Base-by-base conservation (phyloP, 2,329 filamentous ascomycete species). In the Sordariomycetes sp. region DNA sequence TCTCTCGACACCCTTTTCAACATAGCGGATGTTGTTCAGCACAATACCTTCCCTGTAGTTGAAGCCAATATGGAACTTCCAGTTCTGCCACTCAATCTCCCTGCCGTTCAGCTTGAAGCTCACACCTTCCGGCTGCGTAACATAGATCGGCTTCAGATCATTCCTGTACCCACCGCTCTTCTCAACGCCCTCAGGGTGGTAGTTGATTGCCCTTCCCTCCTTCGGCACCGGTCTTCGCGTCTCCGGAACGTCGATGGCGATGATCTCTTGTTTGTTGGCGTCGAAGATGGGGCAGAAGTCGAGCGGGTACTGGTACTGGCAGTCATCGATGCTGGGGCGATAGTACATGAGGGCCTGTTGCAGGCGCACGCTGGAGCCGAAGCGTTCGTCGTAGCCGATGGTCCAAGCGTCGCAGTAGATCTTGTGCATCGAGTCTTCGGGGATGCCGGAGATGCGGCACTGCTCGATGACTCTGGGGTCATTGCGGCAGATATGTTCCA, bases 331-430 rank as follows among this genome's bases (percentile, higher is more conserved):
- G 46, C 90, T 70, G 4, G 87, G 87, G 12, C 88, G 79, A 58
- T 93, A 95, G 67, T 95, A 95, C 86, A 94, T 94, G 35, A 95
- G 66, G 3, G 86, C 88, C 61, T 95, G 88, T 60, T 95, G 88
- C 4, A 94, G 73, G 35, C 88, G 79, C 28, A 86, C 68, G 28
- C 67, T 67, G 53, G 64, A 90, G 41, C 87, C 88, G 48, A 87
- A 92, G 29, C 88, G 80, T 62, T 93, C 85, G 48, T 95, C 88
- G 53, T 86, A 94, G 32, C 88, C 88, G 57, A 95, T 94, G 1
- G 88, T 94, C 88, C 88, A 95, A 9, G 86, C 86, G 54, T 95
- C 88, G 58, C 87, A 94, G 64, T 93, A 94, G 31, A 95, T 85
- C 61, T 94, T 94, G 66, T 92, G 66, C 88, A 95, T 94, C 40